phyloP scores from a whole-genome alignment of 2,329 filamentous ascomycete genomes.

The Alternaria atra region DNA sequence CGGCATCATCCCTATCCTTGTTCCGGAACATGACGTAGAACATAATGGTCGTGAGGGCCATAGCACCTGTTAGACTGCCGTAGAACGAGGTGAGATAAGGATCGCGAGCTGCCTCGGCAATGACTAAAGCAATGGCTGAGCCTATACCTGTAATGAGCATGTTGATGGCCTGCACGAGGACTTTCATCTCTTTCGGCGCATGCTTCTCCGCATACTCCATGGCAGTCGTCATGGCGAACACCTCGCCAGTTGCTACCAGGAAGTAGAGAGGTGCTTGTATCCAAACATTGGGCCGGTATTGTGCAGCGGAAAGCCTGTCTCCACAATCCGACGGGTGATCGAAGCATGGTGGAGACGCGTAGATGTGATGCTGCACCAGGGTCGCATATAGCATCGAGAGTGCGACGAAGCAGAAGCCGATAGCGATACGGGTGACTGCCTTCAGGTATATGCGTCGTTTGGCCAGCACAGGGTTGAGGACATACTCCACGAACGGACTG shows the following conservation, averaged over 20 bases:
- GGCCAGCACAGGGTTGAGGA: conserved; percentile 42
- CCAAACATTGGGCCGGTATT: conserved; percentile 52
- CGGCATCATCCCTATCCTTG: conserved; percentile 23
- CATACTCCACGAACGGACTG: conserved; percentile 41
- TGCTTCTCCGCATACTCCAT: conserved; percentile 57
- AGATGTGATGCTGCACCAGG: conserved; percentile 45
- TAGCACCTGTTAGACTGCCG: conserved; percentile 31
- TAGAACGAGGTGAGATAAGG: conserved; percentile 44
- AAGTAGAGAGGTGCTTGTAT: conserved; percentile 54
- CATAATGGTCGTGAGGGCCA: conserved; percentile 31
- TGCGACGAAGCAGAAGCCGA: conserved; percentile 44
- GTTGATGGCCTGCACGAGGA: conserved; percentile 48
- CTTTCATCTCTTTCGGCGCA: conserved; percentile 55
- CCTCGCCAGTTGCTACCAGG: conserved; percentile 53
- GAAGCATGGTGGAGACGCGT: conserved; percentile 40
- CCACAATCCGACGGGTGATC: conserved; percentile 49
- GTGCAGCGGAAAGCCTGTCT: conserved; percentile 9
- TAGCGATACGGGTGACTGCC: conserved; percentile 42
- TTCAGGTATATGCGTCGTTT: conserved; percentile 37
- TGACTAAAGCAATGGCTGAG: conserved; percentile 41
- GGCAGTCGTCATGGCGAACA: conserved; percentile 55
- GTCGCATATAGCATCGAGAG: conserved; percentile 45
- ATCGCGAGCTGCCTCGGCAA: conserved; percentile 43
- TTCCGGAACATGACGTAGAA: conserved; percentile 39
- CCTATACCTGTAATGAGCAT: conserved; percentile 46